Evolutionary conservation across 2,329 filamentous ascomycete genomes (phyloP).

Genomic region (Nothopassalora personata): DNA sequence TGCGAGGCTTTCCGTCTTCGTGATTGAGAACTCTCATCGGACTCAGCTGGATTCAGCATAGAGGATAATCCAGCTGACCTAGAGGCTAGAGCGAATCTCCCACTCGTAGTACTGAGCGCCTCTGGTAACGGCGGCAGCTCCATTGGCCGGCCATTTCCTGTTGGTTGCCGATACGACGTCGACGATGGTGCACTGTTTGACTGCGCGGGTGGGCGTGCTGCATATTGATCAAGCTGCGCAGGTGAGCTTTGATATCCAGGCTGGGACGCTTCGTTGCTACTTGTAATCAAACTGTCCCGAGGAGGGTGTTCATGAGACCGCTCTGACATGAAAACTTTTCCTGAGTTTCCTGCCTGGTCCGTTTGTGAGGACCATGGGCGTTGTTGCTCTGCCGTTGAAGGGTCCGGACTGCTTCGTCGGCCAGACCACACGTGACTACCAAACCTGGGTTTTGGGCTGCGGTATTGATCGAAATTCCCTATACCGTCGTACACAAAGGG

Average conservation of each 20-base stretch:
- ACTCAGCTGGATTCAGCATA: conserved; percentile 41
- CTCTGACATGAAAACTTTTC: conserved; percentile 34
- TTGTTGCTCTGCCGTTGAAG: conserved; percentile 18
- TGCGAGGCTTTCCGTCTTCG: conserved; percentile 41
- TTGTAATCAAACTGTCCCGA: conserved; percentile 20
- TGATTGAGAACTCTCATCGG: conserved; percentile 31
- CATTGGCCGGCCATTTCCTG: conserved; percentile 20
- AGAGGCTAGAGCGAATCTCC: conserved; percentile 23
- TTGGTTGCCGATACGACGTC: conserved; percentile 11
- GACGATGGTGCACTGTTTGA: conserved; percentile 12
- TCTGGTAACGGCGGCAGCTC: conserved; percentile 31
- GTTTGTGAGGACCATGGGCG: conserved; percentile 30
- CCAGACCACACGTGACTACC: conserved; percentile 9
- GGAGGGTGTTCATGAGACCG: conserved; percentile 22
- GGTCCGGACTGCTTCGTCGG: conserved; percentile 13
- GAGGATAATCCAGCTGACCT: conserved; percentile 41
- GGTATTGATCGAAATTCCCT: conserved; percentile 9
- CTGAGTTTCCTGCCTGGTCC: conserved; percentile 24
- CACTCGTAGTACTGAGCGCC: conserved; percentile 14
- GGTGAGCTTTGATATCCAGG: not conserved
- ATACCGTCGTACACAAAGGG: conserved; percentile 12
- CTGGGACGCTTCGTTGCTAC: conserved; percentile 12
- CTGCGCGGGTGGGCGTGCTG: conserved; percentile 3
- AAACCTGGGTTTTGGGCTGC: conserved; percentile 5
- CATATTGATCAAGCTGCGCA: conserved; percentile 11